phyloP scores from a whole-genome alignment of 2,329 filamentous ascomycete genomes.

The Lachnellula cervina region DNA sequence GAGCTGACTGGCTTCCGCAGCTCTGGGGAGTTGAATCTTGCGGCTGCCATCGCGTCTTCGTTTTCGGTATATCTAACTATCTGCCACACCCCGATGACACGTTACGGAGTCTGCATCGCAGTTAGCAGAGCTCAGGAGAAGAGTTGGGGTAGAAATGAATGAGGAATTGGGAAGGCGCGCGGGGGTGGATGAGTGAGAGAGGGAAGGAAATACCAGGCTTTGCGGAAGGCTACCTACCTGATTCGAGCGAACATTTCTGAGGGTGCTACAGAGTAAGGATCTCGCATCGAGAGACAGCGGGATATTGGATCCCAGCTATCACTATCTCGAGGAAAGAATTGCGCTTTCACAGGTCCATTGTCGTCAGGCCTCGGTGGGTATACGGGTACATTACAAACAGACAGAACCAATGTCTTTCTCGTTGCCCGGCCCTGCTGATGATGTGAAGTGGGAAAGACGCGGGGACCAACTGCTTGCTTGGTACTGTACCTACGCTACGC shows the following conservation, averaged over 20 bases:
- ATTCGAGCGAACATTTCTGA: conserved; percentile 29
- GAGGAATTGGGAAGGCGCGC: neutral
- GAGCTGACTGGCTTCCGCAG: conserved; percentile 43
- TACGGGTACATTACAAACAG: neutral
- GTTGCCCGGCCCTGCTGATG: neutral
- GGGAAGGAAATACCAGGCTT: neutral
- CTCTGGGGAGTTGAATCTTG: conserved; percentile 30
- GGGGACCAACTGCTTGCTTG: neutral
- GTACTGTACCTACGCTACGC: neutral
- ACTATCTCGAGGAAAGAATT: neutral
- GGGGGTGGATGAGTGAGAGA: neutral
- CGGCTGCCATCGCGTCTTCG: conserved; percentile 26
- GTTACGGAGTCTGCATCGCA: conserved; percentile 24
- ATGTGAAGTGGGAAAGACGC: conserved; percentile 1
- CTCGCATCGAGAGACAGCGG: conserved; percentile 12
- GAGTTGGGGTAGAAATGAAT: neutral
- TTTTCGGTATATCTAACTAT: conserved; percentile 25
- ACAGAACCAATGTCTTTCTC: neutral
- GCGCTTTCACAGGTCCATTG: conserved; percentile 6
- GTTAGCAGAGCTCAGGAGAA: conserved; percentile 15
- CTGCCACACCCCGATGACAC: conserved; percentile 28
- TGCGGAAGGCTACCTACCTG: conserved; percentile 19
- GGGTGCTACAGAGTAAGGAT: conserved; percentile 6
- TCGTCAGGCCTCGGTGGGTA: neutral
- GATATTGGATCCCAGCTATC: neutral